Conservation (phyloP, 371 early-diverging fungal genomes). For the Mucor lusitanicus region DNA sequence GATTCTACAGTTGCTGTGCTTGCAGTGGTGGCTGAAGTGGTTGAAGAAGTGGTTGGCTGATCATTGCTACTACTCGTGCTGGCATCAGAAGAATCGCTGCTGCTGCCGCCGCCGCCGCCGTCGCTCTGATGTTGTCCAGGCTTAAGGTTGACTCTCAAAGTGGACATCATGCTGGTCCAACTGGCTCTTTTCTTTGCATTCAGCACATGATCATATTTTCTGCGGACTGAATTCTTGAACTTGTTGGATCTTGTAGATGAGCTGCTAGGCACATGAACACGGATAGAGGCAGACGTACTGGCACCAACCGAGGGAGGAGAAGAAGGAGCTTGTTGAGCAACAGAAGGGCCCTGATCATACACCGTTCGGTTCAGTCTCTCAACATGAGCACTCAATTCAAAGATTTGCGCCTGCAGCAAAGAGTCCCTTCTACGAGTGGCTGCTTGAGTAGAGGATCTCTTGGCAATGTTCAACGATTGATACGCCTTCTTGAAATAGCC, state of each 20-base stretch:
- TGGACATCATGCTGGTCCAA: background rate
- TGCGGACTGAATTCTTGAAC: background rate
- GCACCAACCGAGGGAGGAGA: no score
- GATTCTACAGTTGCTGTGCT: background rate
- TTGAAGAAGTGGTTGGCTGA: background rate
- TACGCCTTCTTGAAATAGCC: no score
- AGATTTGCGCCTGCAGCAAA: background rate
- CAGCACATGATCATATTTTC: background rate
- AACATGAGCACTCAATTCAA: background rate
- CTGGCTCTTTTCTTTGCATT: background rate
- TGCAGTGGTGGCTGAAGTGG: background rate
- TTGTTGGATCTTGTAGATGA: background rate
- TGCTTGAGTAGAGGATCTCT: no score
- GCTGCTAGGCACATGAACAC: background rate
- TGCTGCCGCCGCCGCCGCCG: background rate
- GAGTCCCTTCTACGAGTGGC: no score
- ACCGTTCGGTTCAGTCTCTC: background rate
- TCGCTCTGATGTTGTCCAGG: background rate
- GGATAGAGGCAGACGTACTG: no score
- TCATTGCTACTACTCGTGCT: background rate
- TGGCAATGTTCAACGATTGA: no score
- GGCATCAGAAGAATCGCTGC: background rate
- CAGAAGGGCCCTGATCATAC: background rate
- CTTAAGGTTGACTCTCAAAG: background rate
- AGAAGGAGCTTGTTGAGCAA: no score